These are phyloP conservation scores for Raphidocelis subcapitata DNA, from an alignment of 139 green algal species.

Conservation along the genomic window DNA sequence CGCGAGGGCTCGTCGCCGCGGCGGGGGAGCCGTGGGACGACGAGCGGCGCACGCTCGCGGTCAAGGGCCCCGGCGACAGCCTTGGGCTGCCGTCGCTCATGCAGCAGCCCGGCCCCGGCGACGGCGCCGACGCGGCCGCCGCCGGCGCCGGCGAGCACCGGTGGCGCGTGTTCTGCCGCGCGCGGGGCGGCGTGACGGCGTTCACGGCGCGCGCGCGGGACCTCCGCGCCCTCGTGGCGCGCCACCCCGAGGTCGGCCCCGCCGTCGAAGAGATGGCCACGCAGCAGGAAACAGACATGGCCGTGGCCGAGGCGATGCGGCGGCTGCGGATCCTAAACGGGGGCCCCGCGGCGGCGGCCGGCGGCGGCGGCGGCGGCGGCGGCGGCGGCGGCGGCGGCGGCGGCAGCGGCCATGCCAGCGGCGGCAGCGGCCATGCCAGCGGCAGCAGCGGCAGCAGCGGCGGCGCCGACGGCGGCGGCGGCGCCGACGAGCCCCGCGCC, in stretches of 20 bases:
- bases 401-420: too few relatives aligned
- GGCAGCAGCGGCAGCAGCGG: too few relatives aligned
- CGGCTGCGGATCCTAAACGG: conserved; percentile 42
- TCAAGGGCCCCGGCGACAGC: conserved; percentile 45
- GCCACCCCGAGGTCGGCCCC: conserved; percentile 36
- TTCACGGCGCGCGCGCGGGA: conserved; percentile 21
- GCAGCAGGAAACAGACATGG: conserved; percentile 42
- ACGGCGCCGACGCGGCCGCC: too few relatives aligned
- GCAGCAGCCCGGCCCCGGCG: too few relatives aligned
- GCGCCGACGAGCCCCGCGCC: too few relatives aligned
- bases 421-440: too few relatives aligned
- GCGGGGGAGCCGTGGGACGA: neutral
- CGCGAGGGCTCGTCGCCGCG: neutral
- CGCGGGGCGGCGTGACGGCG: conserved; percentile 10
- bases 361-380: too few relatives aligned
- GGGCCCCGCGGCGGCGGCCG: too few relatives aligned
- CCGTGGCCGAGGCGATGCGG: conserved; percentile 46
- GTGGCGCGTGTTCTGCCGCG: conserved; percentile 28
- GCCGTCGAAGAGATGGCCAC: conserved; percentile 35
- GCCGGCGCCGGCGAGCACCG: neutral
- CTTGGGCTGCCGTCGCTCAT: conserved; percentile 22
- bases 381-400: too few relatives aligned
- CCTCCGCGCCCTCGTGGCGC: conserved; percentile 19
- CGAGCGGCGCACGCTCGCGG: conserved; percentile 20
- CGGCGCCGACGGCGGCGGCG: too few relatives aligned